Evolutionary conservation across 23 red algal species (phyloP).

Genomic region (Cyanidiococcus yangmingshanensis): DNA sequence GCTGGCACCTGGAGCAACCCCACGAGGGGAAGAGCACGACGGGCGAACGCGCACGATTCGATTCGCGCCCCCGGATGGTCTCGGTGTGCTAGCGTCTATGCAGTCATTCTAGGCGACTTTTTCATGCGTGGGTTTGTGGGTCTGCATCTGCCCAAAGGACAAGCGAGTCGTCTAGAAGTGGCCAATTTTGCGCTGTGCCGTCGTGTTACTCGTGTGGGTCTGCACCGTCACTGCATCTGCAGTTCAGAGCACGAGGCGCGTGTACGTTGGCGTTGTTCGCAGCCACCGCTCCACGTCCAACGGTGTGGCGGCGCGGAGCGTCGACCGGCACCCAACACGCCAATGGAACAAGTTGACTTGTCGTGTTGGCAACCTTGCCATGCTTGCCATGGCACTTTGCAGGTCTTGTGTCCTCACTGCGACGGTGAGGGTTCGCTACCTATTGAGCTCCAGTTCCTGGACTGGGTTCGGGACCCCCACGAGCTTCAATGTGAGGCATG

Average conservation of each 20-base stretch:
- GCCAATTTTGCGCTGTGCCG: no score
- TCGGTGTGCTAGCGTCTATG: no score
- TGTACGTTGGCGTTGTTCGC: conserved; percentile 9
- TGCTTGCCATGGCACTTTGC: background rate
- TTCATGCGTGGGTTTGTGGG: no score
- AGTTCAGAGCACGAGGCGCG: background rate
- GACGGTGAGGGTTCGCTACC: conserved; percentile 12
- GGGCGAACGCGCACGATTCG: no score
- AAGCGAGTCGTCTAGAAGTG: no score
- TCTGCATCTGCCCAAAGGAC: no score
- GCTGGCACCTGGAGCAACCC: no score
- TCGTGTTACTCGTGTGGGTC: no score
- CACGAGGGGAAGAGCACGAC: no score
- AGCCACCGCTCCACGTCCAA: conserved; percentile 17
- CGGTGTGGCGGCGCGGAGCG: background rate
- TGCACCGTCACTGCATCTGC: no score
- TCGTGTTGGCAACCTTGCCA: conserved; percentile 5
- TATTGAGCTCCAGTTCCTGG: background rate
- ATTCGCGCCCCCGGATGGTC: no score
- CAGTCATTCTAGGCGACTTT: no score
- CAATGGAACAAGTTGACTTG: background rate
- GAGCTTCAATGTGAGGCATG: background rate
- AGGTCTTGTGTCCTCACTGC: conserved; percentile 8
- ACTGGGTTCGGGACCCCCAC: background rate
- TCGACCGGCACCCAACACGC: conserved; percentile 2